These are phyloP conservation scores for Colletotrichum sp. DNA, from an alignment of 2,329 filamentous ascomycete species.

Conservation along the genomic window DNA sequence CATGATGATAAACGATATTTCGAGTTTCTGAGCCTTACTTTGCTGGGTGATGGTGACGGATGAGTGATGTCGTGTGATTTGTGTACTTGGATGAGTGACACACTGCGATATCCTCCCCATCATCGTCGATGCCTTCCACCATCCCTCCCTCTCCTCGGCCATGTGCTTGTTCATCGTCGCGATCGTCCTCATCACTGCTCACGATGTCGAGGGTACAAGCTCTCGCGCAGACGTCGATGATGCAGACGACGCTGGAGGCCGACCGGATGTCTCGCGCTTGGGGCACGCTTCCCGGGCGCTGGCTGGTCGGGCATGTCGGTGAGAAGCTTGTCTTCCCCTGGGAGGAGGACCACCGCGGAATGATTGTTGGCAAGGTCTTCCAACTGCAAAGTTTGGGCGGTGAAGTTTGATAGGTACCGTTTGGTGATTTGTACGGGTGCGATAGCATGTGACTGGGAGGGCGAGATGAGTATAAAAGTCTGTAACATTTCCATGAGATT, in stretches of 20 bases:
- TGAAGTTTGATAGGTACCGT: background rate
- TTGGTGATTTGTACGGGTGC: background rate
- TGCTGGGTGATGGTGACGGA: background rate
- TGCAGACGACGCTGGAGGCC: background rate
- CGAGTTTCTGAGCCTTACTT: background rate
- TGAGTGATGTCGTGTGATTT: background rate
- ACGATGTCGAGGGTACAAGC: background rate
- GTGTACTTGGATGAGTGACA: background rate
- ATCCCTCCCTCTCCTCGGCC: background rate
- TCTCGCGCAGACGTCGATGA: background rate
- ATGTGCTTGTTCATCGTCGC: background rate
- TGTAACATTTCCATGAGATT: fast-evolving
- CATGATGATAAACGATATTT: background rate
- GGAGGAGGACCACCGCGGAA: background rate
- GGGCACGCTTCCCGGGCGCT: background rate
- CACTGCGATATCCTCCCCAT: background rate
- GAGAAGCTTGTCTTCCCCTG: background rate
- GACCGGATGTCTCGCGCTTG: background rate
- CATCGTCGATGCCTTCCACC: background rate
- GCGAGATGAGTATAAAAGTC: background rate
- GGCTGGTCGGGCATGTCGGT: background rate
- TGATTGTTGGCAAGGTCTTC: background rate
- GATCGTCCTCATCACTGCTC: background rate
- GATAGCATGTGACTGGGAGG: background rate
- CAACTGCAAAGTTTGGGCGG: background rate